Percentiles rank a stretch among this genome's conserved stretches.
phyloP scores from a whole-genome alignment of 1,284 basidiomycete genomes.

The Violaceomyces palustris region DNA sequence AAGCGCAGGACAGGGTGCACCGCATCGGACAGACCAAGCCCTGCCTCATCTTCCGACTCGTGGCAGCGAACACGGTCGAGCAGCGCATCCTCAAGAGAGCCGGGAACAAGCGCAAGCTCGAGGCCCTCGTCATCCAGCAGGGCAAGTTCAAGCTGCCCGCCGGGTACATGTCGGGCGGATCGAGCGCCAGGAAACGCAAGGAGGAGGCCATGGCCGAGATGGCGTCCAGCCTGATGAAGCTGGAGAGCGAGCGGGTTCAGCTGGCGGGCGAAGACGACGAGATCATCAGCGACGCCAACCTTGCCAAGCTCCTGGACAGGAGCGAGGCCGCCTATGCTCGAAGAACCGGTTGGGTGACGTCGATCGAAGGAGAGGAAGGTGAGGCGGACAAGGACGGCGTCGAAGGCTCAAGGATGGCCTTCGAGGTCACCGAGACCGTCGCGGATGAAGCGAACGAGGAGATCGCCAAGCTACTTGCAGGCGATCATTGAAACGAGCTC shows the following conservation, averaged over 20 bases:
- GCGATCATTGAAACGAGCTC: neutral
- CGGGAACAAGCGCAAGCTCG: conserved; percentile 78
- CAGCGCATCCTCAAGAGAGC: conserved; percentile 85
- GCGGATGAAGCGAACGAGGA: conserved; percentile 67
- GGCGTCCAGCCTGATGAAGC: conserved; percentile 70
- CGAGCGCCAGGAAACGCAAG: conserved; percentile 50
- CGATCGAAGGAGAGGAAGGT: conserved; percentile 15
- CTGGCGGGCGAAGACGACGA: conserved; percentile 72
- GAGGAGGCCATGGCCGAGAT: conserved; percentile 54
- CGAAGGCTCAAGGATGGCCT: conserved; percentile 58
- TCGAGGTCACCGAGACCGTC: conserved; percentile 75
- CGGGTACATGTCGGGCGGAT: conserved; percentile 53
- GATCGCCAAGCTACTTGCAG: conserved; percentile 59
- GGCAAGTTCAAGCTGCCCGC: conserved; percentile 56
- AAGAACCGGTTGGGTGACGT: conserved; percentile 67
- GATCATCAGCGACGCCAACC: conserved; percentile 72
- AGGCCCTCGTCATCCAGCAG: conserved; percentile 89
- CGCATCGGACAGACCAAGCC: conserved; percentile 82
- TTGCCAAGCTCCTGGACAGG: conserved; percentile 75
- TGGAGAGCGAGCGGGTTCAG: conserved; percentile 83
- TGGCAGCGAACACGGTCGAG: conserved; percentile 72
- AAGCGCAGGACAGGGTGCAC: conserved; percentile 92
- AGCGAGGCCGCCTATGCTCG: conserved; percentile 73
- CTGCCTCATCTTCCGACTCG: conserved; percentile 69
- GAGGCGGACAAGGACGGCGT: conserved; percentile 8